Percentiles rank a stretch among this genome's conserved stretches.
Evolutionary conservation across 805 yeast species (phyloP).

Genomic region (Metschnikowia aberdeeniae): DNA sequence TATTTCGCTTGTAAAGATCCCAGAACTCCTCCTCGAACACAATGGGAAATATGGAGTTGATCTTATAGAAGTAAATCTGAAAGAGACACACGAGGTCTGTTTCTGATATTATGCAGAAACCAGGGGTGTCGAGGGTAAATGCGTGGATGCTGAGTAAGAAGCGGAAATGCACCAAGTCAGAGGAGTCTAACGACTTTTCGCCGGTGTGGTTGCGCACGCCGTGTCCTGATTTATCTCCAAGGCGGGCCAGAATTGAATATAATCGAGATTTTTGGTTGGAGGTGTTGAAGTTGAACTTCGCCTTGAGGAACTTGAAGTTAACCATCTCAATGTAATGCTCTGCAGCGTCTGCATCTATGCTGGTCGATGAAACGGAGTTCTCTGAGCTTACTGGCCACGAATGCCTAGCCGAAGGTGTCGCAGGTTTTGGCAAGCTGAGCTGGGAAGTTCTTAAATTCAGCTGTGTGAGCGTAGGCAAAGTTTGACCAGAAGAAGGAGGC

Average conservation of each 20-base stretch:
- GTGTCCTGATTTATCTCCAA: background rate
- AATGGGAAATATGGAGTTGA: constrained; percentile 40
- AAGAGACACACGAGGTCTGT: constrained; percentile 22
- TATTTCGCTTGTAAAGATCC: constrained; percentile 28
- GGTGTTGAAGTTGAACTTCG: constrained; percentile 15
- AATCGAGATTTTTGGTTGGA: constrained; percentile 7
- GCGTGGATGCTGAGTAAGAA: constrained; percentile 15
- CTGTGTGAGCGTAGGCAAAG: constrained; percentile 4
- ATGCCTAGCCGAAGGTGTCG: background rate
- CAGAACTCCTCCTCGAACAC: constrained; percentile 37
- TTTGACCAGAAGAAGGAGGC: background rate
- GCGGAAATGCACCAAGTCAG: constrained; percentile 12
- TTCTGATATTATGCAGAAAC: constrained; percentile 13
- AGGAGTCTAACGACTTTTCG: constrained; percentile 5
- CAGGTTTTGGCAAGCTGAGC: background rate
- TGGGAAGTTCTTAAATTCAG: constrained; percentile 1
- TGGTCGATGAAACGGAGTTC: background rate
- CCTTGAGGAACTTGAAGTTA: constrained; percentile 13
- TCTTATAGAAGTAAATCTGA: constrained; percentile 35
- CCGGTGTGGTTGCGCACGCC: background rate
- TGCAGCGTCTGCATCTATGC: background rate
- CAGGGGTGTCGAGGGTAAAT: constrained; percentile 17
- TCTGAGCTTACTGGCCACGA: constrained; percentile 2
- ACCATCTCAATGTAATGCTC: constrained; percentile 7
- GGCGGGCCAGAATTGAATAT: background rate